A percentile compares a stretch with the other conserved stretches of the same genome.
Conservation (phyloP, 192 early-diverging fungal genomes). For the Piromyces finnis region DNA sequence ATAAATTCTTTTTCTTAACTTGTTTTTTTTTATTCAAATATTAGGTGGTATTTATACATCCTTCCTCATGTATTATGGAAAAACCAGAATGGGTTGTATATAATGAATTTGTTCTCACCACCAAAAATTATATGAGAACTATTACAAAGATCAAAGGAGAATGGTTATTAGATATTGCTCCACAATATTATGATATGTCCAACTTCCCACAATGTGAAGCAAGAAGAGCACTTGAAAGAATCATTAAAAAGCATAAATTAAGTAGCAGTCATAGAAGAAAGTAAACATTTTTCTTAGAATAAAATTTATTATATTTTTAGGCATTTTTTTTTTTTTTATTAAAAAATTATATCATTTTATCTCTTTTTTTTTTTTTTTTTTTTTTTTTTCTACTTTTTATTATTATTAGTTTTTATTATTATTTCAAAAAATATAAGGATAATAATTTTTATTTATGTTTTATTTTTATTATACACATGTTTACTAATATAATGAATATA, state of each 20-base stretch:
- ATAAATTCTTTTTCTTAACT: neutral
- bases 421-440: too few relatives aligned
- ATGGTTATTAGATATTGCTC: constrained; percentile 57
- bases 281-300: too few relatives aligned
- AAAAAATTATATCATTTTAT: too few relatives aligned
- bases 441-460: too few relatives aligned
- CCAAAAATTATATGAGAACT: constrained; percentile 90
- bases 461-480: too few relatives aligned
- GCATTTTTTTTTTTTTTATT: too few relatives aligned
- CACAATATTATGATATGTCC: constrained; percentile 78
- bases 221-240: constrained; percentile 59
- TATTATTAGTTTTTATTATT: too few relatives aligned
- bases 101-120: constrained; percentile 97
- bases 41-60: constrained; percentile 71
- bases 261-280: neutral
- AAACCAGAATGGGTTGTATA: constrained; percentile 99
- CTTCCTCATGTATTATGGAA: constrained; percentile 67
- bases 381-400: too few relatives aligned
- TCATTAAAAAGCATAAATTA: constrained; percentile 18
- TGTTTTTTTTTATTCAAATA: neutral
- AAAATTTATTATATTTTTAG: too few relatives aligned
- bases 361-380: too few relatives aligned
- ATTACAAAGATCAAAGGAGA: constrained; percentile 75
- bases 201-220: constrained; percentile 84
- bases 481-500: too few relatives aligned